Evolutionary conservation across 2,329 filamentous ascomycete species (phyloP).

Genomic region (Pseudogymnoascus sp.): DNA sequence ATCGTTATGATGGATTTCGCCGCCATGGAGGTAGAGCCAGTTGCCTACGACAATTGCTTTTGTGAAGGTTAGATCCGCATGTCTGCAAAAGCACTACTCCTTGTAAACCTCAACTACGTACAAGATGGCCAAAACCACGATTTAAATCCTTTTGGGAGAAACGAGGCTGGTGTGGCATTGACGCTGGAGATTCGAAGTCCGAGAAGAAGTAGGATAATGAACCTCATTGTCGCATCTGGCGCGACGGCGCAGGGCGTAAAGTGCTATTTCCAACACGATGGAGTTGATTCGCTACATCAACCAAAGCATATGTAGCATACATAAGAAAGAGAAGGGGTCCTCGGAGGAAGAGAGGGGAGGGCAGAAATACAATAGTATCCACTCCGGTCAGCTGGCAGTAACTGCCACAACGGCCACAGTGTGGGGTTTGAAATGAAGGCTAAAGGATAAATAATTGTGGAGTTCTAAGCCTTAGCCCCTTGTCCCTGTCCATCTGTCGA

Average conservation of each 20-base stretch:
- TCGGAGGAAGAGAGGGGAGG: not conserved
- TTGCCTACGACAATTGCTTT: constrained; percentile 18
- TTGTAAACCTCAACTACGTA: not conserved
- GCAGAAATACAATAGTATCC: not conserved
- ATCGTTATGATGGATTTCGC: constrained; percentile 14
- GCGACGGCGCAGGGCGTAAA: not conserved
- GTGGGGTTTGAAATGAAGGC: not conserved
- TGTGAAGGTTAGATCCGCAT: not conserved
- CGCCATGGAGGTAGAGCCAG: constrained; percentile 20
- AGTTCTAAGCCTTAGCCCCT: not conserved
- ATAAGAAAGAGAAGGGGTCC: constrained; percentile 41
- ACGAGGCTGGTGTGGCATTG: not conserved
- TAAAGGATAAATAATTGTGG: not conserved
- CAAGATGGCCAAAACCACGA: constrained; percentile 5
- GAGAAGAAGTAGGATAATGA: not conserved
- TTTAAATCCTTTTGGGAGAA: not conserved
- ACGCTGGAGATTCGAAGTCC: not conserved
- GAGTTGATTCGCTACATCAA: constrained; percentile 59
- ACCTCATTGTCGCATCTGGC: not conserved
- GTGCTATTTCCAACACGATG: not conserved
- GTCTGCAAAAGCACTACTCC: not conserved
- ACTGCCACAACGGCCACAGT: not conserved
- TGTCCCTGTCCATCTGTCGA: not conserved
- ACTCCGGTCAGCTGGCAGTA: not conserved
- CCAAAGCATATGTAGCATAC: constrained; percentile 70